Evolutionary conservation across 192 early-diverging fungal genomes (phyloP), one percentile per base, ranked within the genome.

Genomic region (Jimgerdemannia flammicorona): DNA sequence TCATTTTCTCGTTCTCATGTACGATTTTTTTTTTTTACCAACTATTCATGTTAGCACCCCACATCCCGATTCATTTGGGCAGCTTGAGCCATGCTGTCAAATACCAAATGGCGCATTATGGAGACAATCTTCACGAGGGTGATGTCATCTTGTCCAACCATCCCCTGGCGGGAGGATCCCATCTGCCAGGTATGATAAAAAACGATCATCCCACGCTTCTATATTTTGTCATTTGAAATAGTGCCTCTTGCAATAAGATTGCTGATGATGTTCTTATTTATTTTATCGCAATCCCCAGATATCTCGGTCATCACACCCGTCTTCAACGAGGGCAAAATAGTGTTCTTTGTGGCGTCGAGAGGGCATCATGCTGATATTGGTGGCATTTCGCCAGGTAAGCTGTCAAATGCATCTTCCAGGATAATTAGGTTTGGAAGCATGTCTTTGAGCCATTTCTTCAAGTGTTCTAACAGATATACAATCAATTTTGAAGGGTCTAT

Each of bases 261-360:
- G 9, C 39, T 4, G 42, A 70, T 70, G 44, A 8, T 2, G 44
- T 70, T 4, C 6, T 17, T 70, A 4, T 44, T 70, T 44, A 72
- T n/a, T 43, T 18, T 40, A 14, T 8, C 19, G 6, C 41, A 29
- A 29, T 29, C 29, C 29, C 40, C 74, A 64, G 93, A 98, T 76
- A 99, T 99, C 44, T 97, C 96, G 3, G 88, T 99, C 49, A 97
- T 99, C 66, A 97, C 98, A 3, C 96, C 96, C 0, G 96, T 99
- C 18, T 99, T 98, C 71, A 78, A 90, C 74, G 74, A 91, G 44
- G 91, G 88, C 4, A 70, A 89, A 44, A 90, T 95, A 77, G 91
- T 95, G 6, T 98, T 98, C 79, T 99, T 97, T 87, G 95, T 98
- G 7, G 98, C 98, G 0, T 95, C 92, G 40, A 88, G 98, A 64